Evolutionary conservation across 116 monocot genomes (phyloP).

Genomic region (Trichopus zeylanicus): DNA sequence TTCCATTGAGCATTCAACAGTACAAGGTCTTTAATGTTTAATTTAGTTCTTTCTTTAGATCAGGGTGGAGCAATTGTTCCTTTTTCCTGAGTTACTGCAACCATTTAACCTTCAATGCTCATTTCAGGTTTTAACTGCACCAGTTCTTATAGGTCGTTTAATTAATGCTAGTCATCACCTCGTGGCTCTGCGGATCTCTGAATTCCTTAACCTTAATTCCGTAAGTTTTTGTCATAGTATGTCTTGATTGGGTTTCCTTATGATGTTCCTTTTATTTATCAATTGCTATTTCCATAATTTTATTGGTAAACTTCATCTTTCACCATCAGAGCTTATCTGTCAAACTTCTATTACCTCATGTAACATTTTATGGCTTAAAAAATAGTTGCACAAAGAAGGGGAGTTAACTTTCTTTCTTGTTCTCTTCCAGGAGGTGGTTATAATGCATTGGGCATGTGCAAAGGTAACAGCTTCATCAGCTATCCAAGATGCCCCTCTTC

Average conservation of each 20-base stretch:
- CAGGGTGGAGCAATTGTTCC: conserved; percentile 2
- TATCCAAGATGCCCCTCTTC: conserved; percentile 59
- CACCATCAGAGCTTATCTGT: too few species aligned
- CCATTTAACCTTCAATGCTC: conserved; percentile 9
- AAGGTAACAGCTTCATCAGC: conserved; percentile 76
- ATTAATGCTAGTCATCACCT: conserved; percentile 83
- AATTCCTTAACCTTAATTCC: conserved; percentile 74
- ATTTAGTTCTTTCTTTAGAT: conserved; percentile 3
- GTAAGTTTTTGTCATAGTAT: conserved; percentile 28
- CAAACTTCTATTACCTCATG: too few species aligned
- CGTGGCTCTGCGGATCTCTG: conserved; percentile 81
- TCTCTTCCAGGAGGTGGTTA: conserved; percentile 80
- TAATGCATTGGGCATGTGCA: conserved; percentile 97
- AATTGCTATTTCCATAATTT: too few species aligned
- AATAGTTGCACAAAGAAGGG: too few species aligned
- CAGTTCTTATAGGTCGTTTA: conserved; percentile 85
- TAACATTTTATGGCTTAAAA: too few species aligned
- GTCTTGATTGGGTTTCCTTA: neutral
- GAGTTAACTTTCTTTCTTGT: conserved; percentile 1
- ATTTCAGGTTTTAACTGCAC: conserved; percentile 80
- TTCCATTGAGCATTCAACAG: conserved; percentile 90
- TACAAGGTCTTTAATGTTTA: conserved; percentile 55
- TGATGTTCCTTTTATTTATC: neutral
- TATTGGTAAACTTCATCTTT: too few species aligned
- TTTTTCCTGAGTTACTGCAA: conserved; percentile 3